Conservation (phyloP, 2,329 filamentous ascomycete species). For the Penicillium sp. region DNA sequence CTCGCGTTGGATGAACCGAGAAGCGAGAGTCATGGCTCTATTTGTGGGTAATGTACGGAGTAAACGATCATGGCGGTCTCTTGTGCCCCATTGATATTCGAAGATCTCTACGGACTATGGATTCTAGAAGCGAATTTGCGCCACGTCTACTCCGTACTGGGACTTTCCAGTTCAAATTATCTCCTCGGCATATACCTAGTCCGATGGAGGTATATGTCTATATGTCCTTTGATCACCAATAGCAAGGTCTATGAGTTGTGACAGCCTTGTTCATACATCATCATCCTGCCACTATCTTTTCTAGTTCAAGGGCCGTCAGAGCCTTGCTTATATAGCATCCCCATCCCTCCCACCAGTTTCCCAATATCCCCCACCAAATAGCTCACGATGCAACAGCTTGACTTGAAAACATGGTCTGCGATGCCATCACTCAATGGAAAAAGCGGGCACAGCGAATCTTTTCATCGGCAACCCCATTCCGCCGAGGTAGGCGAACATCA, state of each 20-base stretch:
- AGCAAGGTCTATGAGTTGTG: neutral
- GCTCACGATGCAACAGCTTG: conserved; percentile 3
- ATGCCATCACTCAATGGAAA: conserved; percentile 7
- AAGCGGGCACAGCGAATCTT: neutral
- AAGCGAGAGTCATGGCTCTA: conserved; percentile 8
- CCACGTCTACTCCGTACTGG: neutral
- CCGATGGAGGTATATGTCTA: no score
- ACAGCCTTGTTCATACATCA: neutral
- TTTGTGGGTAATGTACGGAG: conserved; percentile 2
- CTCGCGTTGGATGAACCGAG: conserved; percentile 24
- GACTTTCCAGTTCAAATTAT: neutral
- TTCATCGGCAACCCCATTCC: neutral
- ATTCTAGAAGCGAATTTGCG: conserved; percentile 1
- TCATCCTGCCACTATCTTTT: neutral
- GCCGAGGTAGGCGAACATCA: conserved; percentile 18
- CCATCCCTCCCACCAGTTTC: neutral
- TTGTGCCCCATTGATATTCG: conserved; percentile 5
- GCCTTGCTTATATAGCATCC: neutral
- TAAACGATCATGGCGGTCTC: conserved; percentile 13
- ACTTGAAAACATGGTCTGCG: conserved; percentile 9
- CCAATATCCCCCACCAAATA: neutral
- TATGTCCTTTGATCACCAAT: neutral
- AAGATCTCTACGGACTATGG: conserved; percentile 2
- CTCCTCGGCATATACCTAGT: neutral
- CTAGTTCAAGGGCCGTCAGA: neutral